Percentiles rank a stretch among this genome's conserved stretches.
phyloP scores from a whole-genome alignment of 2,329 filamentous ascomycete species.

The Diaporthe nobilis region DNA sequence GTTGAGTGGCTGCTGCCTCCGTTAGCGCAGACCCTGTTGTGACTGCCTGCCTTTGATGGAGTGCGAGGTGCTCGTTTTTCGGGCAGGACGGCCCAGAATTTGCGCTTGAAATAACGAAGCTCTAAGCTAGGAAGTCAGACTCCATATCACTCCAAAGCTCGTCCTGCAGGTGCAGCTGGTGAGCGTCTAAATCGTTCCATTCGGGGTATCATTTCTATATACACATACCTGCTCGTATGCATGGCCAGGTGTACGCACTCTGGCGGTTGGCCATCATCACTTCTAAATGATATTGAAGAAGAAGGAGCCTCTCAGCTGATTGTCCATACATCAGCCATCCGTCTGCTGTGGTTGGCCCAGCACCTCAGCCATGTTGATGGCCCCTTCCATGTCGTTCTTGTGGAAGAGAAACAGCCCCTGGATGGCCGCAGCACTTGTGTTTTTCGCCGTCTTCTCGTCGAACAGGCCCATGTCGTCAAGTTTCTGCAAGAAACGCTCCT shows the following conservation, averaged over 20 bases:
- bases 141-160: background rate
- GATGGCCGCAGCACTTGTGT: slow-evolving; percentile 89
- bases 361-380: slow-evolving; percentile 83
- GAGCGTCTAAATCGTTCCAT: background rate
- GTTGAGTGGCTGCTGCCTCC: slow-evolving; percentile 35
- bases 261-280: background rate
- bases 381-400: slow-evolving; percentile 90
- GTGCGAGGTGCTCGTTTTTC: background rate
- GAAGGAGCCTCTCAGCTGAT: background rate
- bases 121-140: background rate
- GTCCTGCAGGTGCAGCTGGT: slow-evolving; percentile 8
- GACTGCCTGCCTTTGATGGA: slow-evolving; percentile 6
- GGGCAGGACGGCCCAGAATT: background rate
- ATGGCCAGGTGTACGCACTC: background rate
- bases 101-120: background rate
- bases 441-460: slow-evolving; percentile 64
- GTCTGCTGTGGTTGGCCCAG: slow-evolving; percentile 52
- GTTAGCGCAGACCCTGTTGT: slow-evolving; percentile 34
- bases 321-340: slow-evolving; percentile 33
- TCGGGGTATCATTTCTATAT: slow-evolving; percentile 33
- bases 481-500: slow-evolving; percentile 77
- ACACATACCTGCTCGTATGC: slow-evolving; percentile 17
- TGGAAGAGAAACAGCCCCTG: slow-evolving; percentile 97
- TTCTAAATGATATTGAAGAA: background rate
- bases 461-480: slow-evolving; percentile 81